Evolutionary conservation across 2,329 filamentous ascomycete genomes (phyloP).

Genomic region (Fusarium palustre): DNA sequence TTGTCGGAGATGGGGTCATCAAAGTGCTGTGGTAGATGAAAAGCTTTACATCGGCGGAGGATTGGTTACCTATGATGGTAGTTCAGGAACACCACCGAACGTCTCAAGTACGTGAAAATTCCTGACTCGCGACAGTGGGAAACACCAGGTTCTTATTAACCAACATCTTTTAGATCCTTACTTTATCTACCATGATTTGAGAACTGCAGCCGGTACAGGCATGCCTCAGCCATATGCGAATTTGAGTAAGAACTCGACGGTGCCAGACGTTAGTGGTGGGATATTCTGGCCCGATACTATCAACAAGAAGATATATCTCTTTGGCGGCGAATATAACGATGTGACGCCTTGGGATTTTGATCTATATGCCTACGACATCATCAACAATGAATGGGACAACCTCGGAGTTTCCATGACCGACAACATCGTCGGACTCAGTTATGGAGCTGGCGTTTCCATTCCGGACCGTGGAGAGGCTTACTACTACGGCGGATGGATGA

Average conservation of each 20-base stretch:
- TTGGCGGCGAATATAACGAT: constrained; percentile 69
- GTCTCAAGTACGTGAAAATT: constrained; percentile 64
- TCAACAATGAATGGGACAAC: constrained; percentile 67
- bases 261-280: constrained; percentile 62
- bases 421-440: constrained; percentile 62
- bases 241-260: constrained; percentile 67
- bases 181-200: constrained; percentile 69
- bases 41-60: constrained; percentile 73
- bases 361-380: constrained; percentile 69
- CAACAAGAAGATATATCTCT: constrained; percentile 73
- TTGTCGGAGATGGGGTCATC: constrained; percentile 67
- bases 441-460: constrained; percentile 67
- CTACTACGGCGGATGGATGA: constrained; percentile 73
- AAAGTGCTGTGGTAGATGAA: constrained; percentile 69
- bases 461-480: constrained; percentile 67
- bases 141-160: constrained; percentile 10
- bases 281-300: constrained; percentile 70
- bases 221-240: constrained; percentile 68
- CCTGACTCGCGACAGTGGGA: not conserved
- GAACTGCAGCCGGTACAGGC: constrained; percentile 55
- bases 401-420: constrained; percentile 54
- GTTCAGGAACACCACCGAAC: constrained; percentile 61
- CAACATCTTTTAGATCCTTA: constrained; percentile 31
- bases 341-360: constrained; percentile 59
- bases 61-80: constrained; percentile 65